These are phyloP conservation scores for Yamadazyma atlantica DNA, from an alignment of 1,139 yeast species.

Conservation along the genomic window DNA sequence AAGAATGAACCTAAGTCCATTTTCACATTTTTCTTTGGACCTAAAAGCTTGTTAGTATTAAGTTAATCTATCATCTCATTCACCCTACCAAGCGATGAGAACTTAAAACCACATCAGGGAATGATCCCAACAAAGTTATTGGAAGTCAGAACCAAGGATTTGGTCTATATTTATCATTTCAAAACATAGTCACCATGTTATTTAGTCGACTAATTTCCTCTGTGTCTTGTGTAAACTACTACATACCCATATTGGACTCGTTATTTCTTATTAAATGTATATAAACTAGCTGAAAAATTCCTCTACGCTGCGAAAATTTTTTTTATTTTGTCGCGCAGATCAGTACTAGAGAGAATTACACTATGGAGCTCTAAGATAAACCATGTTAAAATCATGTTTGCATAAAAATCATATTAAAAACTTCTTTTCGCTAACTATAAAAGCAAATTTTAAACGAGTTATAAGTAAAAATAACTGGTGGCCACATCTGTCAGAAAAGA, in stretches of 20 bases:
- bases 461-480: too few relatives aligned
- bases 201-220: too few relatives aligned
- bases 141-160: too few relatives aligned
- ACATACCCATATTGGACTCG: conserved; percentile 19
- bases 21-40: conserved; percentile 45
- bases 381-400: not conserved
- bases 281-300: conserved; percentile 4
- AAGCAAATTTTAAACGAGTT: too few relatives aligned
- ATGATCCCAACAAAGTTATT: not conserved
- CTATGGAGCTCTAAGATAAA: too few relatives aligned
- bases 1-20: conserved; percentile 54
- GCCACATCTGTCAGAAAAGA: not conserved
- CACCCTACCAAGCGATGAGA: not conserved
- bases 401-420: not conserved
- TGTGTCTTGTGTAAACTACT: too few relatives aligned
- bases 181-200: too few relatives aligned
- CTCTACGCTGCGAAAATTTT: conserved; percentile 9
- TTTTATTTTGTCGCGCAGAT: conserved; percentile 1
- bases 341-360: too few relatives aligned
- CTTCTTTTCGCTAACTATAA: not conserved
- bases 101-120: not conserved
- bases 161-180: too few relatives aligned
- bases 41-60: conserved; percentile 12
- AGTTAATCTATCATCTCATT: not conserved
- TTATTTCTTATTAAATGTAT: not conserved